Conservation (phyloP, 805 yeast species). For the Starmerella vitae region DNA sequence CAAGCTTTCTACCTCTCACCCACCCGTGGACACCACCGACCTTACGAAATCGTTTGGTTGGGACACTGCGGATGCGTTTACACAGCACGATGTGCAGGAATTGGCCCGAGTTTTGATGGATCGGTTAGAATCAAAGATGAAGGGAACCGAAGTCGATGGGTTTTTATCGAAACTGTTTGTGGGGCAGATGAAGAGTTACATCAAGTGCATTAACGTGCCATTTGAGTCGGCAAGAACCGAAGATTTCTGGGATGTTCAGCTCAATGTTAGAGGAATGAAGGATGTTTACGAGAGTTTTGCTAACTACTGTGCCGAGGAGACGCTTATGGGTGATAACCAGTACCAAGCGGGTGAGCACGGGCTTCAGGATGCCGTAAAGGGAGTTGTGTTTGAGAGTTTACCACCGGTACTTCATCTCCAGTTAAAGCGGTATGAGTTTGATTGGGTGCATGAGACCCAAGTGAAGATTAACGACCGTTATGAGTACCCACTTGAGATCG, state of each 20-base stretch:
- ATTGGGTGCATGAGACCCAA: conserved; percentile 74
- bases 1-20: conserved; percentile 54
- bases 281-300: conserved; percentile 64
- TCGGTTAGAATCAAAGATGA: conserved; percentile 78
- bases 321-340: conserved; percentile 87
- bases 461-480: conserved; percentile 85
- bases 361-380: conserved; percentile 90
- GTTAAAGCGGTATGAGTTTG: conserved; percentile 86
- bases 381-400: conserved; percentile 78
- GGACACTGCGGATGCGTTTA: conserved; percentile 90
- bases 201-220: conserved; percentile 83
- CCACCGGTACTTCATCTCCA: conserved; percentile 92
- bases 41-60: conserved; percentile 91
- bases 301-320: conserved; percentile 77
- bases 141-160: conserved; percentile 67
- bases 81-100: conserved; percentile 97
- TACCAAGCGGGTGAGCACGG: conserved; percentile 86
- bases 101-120: conserved; percentile 92
- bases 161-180: conserved; percentile 72
- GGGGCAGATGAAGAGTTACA: conserved; percentile 91
- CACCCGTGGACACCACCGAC: conserved; percentile 73
- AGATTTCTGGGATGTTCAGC: conserved; percentile 96
- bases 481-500: conserved; percentile 75
- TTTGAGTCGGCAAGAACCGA: conserved; percentile 85
- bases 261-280: conserved; percentile 74